A percentile compares a stretch with the other conserved stretches of the same genome.
Evolutionary conservation across 805 yeast genomes (phyloP).

Genomic region (Isabelozyma gotoi): DNA sequence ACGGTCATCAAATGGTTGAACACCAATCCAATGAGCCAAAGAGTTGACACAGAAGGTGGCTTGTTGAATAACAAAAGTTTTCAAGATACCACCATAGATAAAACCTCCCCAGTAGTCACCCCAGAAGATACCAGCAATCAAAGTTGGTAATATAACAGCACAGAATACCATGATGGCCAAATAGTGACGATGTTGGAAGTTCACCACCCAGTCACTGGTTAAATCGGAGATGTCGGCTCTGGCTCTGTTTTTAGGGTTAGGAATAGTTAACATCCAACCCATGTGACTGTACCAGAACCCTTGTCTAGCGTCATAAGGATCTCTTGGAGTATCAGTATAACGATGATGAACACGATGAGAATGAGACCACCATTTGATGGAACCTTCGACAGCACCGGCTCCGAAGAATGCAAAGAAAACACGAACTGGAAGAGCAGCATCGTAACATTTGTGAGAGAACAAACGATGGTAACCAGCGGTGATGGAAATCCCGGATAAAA

Average conservation of each 20-base stretch:
- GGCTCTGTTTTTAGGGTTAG: slow-evolving; percentile 80
- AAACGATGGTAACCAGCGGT: slow-evolving; percentile 85
- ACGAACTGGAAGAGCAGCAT: slow-evolving; percentile 59
- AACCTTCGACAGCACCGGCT: slow-evolving; percentile 81
- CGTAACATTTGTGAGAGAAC: slow-evolving; percentile 75
- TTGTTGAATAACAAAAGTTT: slow-evolving; percentile 73
- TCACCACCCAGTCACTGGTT: slow-evolving; percentile 73
- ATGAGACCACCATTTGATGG: slow-evolving; percentile 89
- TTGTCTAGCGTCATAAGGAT: slow-evolving; percentile 81
- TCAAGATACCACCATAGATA: slow-evolving; percentile 70
- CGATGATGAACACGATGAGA: slow-evolving; percentile 84
- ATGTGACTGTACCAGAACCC: slow-evolving; percentile 84
- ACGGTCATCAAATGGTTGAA: slow-evolving; percentile 82
- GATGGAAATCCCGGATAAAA: slow-evolving; percentile 68
- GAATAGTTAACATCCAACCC: slow-evolving; percentile 82
- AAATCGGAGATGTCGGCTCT: slow-evolving; percentile 80
- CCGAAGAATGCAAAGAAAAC: slow-evolving; percentile 74
- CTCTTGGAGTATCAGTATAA: slow-evolving; percentile 79
- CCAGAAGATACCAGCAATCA: slow-evolving; percentile 58
- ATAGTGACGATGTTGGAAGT: slow-evolving; percentile 82
- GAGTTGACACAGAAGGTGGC: slow-evolving; percentile 87
- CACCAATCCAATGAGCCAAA: slow-evolving; percentile 83
- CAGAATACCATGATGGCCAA: slow-evolving; percentile 54
- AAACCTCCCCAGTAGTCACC: slow-evolving; percentile 69
- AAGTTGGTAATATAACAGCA: slow-evolving; percentile 66